Evolutionary conservation across 345 rosid genomes (phyloP), one percentile per base, ranked within the genome.

Genomic region (Citrus cavaleriei): DNA sequence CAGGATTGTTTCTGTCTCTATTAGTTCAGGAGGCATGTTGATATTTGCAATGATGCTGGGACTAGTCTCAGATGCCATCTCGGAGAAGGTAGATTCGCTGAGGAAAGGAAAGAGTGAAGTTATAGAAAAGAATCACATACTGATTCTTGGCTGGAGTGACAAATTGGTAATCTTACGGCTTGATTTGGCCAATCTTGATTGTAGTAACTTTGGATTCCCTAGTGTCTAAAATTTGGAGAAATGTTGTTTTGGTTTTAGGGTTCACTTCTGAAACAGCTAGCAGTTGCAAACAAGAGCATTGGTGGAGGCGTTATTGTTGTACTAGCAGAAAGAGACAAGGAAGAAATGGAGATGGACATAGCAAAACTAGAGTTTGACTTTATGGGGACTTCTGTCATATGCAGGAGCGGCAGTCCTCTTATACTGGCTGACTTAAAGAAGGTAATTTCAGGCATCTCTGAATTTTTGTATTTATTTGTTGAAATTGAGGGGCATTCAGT

Each of bases 21-120:
- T 95, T 79, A 95, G 95, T 81, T 91, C 97, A 37, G 97, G 98
- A 80, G 98, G 97, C 65, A 95, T 95, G 98, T 79, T 95, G 86
- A 90, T 95, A 80, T 93, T 91, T 75, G 97, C 97, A 13, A 95
- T 91, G 92, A 95, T 95, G 98, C 97, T 93, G 75, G 98, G 98
- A 72, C 97, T 95, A 68, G 91, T 93, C 78, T 93, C 97, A 7
- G 97, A 95, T 87, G 95, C 97, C 61, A 93, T 95, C 79, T 88
- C 98, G 22, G 97, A 95, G 86, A 95, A 91, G 89, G 97, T 95
- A 34, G 98, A 95, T 92, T 95, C 97, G 13, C 69, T 93, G 77
- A 78, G 93, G 78, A 95, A 95, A 85, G 98, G 98, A 76, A 93
- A 91, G 82, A 95, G 98, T 46, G 97, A 95, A 89, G 98, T 95